A percentile compares a stretch with the other conserved stretches of the same genome.
phyloP scores from a whole-genome alignment of 306 rosid genomes.

The Ammopiptanthus mongolicus region DNA sequence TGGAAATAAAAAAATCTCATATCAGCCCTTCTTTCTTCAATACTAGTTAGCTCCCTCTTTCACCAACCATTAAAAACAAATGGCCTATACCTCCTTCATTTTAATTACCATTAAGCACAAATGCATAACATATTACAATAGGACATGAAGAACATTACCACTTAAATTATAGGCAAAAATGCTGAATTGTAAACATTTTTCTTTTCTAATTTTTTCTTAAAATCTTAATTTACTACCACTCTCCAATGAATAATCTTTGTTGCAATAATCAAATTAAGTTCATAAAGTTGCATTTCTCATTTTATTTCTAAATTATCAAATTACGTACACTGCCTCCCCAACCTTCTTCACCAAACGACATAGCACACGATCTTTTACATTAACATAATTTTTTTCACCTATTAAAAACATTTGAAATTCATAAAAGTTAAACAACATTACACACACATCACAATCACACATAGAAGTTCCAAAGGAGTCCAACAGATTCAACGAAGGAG shows the following conservation, averaged over 20 bases:
- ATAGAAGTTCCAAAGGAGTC: neutral
- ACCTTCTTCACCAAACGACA: neutral
- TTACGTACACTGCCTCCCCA: neutral
- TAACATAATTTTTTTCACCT: neutral
- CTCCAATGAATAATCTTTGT: neutral
- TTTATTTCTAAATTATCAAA: neutral
- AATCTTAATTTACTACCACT: too few species aligned
- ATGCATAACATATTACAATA: too few species aligned
- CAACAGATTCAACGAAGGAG: constrained; percentile 31
- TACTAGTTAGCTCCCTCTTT: too few species aligned
- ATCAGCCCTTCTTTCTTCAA: neutral
- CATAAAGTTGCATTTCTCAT: neutral
- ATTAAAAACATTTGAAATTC: neutral
- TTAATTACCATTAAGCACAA: too few species aligned
- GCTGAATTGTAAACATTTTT: neutral
- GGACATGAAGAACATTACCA: neutral
- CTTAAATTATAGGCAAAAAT: neutral
- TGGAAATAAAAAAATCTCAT: neutral
- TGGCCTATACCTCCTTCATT: too few species aligned
- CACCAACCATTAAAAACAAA: too few species aligned
- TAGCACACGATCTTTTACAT: too few species aligned
- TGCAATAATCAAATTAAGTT: neutral
- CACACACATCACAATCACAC: constrained; percentile 3
- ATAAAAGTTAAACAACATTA: neutral
- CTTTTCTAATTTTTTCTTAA: too few species aligned